These are phyloP conservation scores for Cucurbitaria berberidis DNA, from an alignment of 2,329 filamentous ascomycete genomes.

Conservation along the genomic window DNA sequence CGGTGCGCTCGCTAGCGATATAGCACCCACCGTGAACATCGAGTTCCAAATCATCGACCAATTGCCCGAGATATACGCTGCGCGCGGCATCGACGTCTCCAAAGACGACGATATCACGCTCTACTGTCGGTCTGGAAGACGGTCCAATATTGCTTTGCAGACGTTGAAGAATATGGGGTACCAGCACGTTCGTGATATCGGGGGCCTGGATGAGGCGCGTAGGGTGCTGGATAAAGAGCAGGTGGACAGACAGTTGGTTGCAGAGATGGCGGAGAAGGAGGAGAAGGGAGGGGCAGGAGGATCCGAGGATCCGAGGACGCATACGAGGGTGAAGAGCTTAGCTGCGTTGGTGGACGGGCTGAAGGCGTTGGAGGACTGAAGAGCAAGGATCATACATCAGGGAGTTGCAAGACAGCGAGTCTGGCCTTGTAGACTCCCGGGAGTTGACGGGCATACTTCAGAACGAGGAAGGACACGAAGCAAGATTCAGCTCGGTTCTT, in stretches of 20 bases:
- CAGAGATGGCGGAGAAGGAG: constrained; percentile 4
- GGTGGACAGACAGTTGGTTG: constrained; percentile 22
- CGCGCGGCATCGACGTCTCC: constrained; percentile 19
- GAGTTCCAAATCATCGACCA: constrained; percentile 44
- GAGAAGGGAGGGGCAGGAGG: background rate
- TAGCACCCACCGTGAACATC: constrained; percentile 44
- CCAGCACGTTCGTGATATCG: constrained; percentile 42
- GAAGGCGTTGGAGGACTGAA: constrained; percentile 32
- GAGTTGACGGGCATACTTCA: background rate
- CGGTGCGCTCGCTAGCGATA: constrained; percentile 34
- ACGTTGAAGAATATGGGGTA: constrained; percentile 40
- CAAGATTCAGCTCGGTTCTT: background rate
- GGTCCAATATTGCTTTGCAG: constrained; percentile 42
- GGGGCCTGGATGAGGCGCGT: constrained; percentile 43
- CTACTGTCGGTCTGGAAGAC: constrained; percentile 46
- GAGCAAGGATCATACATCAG: background rate
- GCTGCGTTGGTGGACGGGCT: constrained; percentile 36
- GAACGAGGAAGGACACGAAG: background rate
- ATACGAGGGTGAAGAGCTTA: constrained; percentile 30
- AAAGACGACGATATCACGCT: constrained; percentile 44
- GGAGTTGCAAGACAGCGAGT: too few relatives aligned
- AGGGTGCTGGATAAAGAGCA: constrained; percentile 37
- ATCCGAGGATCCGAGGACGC: constrained; percentile 11
- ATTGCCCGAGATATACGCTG: constrained; percentile 30
- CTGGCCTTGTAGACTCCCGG: background rate